These are phyloP conservation scores for Cyanodermella asteris DNA, from an alignment of 2,329 filamentous ascomycete genomes.

Conservation along the genomic window DNA sequence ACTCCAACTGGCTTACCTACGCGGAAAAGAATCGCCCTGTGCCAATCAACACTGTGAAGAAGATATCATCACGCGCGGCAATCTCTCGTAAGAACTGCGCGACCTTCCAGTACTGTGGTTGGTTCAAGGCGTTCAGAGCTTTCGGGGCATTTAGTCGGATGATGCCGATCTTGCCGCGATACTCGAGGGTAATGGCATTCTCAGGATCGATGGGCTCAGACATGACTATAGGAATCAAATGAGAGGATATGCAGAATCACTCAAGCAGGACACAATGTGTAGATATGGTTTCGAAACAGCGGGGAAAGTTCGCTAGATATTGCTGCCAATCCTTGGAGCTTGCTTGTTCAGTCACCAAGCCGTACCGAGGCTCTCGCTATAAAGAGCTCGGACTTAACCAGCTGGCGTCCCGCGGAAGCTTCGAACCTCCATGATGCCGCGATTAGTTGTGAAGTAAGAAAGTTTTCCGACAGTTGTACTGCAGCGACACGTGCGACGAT, in stretches of 20 bases:
- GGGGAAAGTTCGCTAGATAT: no score
- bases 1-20: constrained; percentile 39
- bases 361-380: no score
- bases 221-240: neutral
- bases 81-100: constrained; percentile 54
- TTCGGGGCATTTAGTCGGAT: constrained; percentile 68
- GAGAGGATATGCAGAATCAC: neutral
- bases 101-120: constrained; percentile 55
- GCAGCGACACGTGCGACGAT: no score
- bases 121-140: constrained; percentile 69
- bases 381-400: no score
- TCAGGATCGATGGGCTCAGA: constrained; percentile 17
- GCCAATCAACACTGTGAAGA: constrained; percentile 63
- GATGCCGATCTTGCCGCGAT: constrained; percentile 49
- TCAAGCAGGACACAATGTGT: neutral
- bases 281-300: no score
- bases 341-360: no score
- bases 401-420: no score
- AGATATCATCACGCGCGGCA: constrained; percentile 56
- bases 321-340: no score
- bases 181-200: constrained; percentile 35
- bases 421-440: no score
- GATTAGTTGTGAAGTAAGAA: no score
- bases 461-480: no score
- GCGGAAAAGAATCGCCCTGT: constrained; percentile 72